Evolutionary conservation across 352 stramenopile genomes (phyloP), one percentile per base, ranked within the genome.

Genomic region (Phytophthora sp.): DNA sequence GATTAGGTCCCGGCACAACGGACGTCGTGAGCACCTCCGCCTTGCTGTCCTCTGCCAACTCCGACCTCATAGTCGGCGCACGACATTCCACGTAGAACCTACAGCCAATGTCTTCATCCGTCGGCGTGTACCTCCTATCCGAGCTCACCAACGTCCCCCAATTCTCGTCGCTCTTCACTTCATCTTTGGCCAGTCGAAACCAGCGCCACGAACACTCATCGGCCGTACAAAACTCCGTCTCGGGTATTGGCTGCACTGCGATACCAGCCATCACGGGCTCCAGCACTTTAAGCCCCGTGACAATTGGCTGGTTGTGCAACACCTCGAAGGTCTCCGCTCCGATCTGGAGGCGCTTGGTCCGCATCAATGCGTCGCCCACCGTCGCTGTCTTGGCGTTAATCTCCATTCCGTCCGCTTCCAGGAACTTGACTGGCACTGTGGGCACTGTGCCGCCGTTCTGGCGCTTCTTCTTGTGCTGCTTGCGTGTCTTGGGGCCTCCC

Each of bases 151-250:
- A 51, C 21, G 66, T 59, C 18, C 46, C 31, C 2, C 7, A 33
- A 12, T 3, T 61, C 39, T 46, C 11, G 4, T 49, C 39, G 11
- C 20, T 52, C 15, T 24, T 36, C 8, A 36, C 45, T 1, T 73
- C 58, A 11, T 47, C 39, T 15, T 12, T 18, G 18, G 55, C 35
- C 3, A 90, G 41, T 16, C 74, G 80, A 69, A 76, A 76, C 86
- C 86, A 94, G 9, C 52, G 55, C 86, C 86, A 94, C 2, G 23
- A 54, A 45, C 86, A 94, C 13, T 90, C 79, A 18, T 89, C 76
- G 0, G 74, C 67, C 15, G 52, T 55, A 49, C 82, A 93, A 65
- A 91, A 94, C 35, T 92, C 72, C 8, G 83, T 83, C 29, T 86
- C 57, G 0, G 74, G 62, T 8, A 89, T 30, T 8, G 86, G 86